A percentile compares a stretch with the other conserved stretches of the same genome.
Conservation (phyloP, 768 basidiomycete genomes). For the Macrocybe gigantea region DNA sequence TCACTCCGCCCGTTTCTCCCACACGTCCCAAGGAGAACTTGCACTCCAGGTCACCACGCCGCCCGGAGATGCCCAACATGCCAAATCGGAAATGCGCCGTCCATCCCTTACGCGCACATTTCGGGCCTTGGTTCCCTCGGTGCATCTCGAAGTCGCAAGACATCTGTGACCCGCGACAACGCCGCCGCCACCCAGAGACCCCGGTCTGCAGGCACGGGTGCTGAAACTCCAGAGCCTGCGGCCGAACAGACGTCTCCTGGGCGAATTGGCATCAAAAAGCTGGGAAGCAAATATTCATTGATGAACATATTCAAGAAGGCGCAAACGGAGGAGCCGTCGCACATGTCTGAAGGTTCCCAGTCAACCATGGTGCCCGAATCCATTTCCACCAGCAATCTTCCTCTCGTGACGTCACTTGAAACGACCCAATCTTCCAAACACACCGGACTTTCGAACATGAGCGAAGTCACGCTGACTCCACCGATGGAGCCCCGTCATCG, state of each 20-base stretch:
- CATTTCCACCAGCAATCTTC: constrained; percentile 3
- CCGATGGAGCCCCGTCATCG: constrained; percentile 20
- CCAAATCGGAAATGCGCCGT: constrained; percentile 29
- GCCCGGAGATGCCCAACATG: too few relatives aligned
- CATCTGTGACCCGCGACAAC: constrained; percentile 24
- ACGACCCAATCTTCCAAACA: too few relatives aligned
- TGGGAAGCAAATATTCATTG: constrained; percentile 70
- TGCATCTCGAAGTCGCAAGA: constrained; percentile 26
- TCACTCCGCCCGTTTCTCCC: constrained; percentile 39
- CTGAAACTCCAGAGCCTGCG: constrained; percentile 34
- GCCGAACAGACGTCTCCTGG: constrained; percentile 20
- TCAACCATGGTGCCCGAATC: not conserved
- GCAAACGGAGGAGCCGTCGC: constrained; percentile 25
- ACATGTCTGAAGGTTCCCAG: constrained; percentile 13
- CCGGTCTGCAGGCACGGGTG: constrained; percentile 66
- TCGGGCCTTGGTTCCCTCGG: constrained; percentile 24
- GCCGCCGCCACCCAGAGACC: constrained; percentile 41
- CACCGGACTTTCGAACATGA: too few relatives aligned
- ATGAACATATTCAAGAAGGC: constrained; percentile 69
- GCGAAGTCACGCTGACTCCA: constrained; percentile 1
- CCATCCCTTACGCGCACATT: constrained; percentile 67
- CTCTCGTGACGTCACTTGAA: too few relatives aligned
- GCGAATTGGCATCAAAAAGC: constrained; percentile 33
- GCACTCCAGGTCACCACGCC: constrained; percentile 27
- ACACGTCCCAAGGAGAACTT: constrained; percentile 37